A percentile compares a stretch with the other conserved stretches of the same genome.
Evolutionary conservation across 768 basidiomycete species (phyloP).

Genomic region (Crassisporium funariophilum): DNA sequence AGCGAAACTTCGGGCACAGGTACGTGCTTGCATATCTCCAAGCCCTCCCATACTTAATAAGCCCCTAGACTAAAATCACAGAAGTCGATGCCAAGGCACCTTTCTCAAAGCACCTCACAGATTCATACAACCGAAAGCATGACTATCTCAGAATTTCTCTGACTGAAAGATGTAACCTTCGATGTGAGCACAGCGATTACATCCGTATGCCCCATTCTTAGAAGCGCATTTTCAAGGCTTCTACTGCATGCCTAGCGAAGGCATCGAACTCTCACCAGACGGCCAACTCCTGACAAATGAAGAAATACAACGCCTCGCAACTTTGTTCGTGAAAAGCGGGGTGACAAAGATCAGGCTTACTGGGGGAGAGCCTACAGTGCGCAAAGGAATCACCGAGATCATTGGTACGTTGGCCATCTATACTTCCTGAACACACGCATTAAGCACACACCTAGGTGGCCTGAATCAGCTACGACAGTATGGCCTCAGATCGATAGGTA

Average conservation of each 20-base stretch:
- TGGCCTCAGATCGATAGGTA: slow-evolving; percentile 75
- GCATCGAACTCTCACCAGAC: slow-evolving; percentile 72
- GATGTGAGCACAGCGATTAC: slow-evolving; percentile 50
- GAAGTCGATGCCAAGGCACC: slow-evolving; percentile 49
- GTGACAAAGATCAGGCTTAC: slow-evolving; percentile 88
- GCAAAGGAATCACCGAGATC: slow-evolving; percentile 72
- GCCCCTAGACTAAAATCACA: slow-evolving; percentile 66
- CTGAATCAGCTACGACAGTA: slow-evolving; percentile 60
- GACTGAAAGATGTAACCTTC: slow-evolving; percentile 85
- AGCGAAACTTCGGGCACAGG: slow-evolving; percentile 5
- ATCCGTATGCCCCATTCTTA: not conserved
- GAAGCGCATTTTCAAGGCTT: slow-evolving; percentile 56
- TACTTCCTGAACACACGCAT: not conserved
- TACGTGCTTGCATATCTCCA: not conserved
- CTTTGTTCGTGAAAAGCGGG: slow-evolving; percentile 78
- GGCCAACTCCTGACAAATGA: slow-evolving; percentile 72
- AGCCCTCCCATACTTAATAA: too few species aligned
- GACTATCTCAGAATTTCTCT: slow-evolving; percentile 89
- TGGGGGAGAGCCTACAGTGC: slow-evolving; percentile 85
- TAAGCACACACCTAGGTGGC: slow-evolving; percentile 42
- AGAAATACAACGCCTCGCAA: slow-evolving; percentile 73
- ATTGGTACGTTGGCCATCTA: slow-evolving; percentile 49
- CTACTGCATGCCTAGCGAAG: slow-evolving; percentile 89
- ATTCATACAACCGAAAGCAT: slow-evolving; percentile 68
- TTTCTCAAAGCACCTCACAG: slow-evolving; percentile 59